Evolutionary conservation across 768 basidiomycete genomes (phyloP).

Genomic region (Fomitopsis pulvina): DNA sequence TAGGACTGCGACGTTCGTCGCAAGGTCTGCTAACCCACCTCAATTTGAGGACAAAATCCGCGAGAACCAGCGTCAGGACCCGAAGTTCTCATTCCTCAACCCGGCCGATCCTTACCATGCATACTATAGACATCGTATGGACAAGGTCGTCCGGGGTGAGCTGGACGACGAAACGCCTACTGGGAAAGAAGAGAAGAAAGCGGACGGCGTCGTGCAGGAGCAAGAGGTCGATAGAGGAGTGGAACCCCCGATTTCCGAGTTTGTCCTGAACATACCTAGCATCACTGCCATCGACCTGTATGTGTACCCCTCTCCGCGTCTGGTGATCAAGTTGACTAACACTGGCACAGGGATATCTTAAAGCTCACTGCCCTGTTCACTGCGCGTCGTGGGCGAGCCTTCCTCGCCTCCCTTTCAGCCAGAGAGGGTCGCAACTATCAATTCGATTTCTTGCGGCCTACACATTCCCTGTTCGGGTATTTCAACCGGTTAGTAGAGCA

Average conservation of each 20-base stretch:
- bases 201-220: conserved; percentile 27
- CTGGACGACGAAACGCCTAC: conserved; percentile 50
- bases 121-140: conserved; percentile 92
- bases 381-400: conserved; percentile 82
- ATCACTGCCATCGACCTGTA: conserved; percentile 88
- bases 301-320: conserved; percentile 27
- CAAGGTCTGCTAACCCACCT: conserved; percentile 88
- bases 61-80: conserved; percentile 92
- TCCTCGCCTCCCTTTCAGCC: conserved; percentile 77
- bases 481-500: conserved; percentile 98
- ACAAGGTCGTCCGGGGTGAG: conserved; percentile 73
- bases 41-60: conserved; percentile 97
- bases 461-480: conserved; percentile 92
- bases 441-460: conserved; percentile 95
- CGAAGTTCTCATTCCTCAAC: conserved; percentile 98
- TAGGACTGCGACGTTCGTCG: conserved; percentile 86
- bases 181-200: conserved; percentile 37
- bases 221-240: conserved; percentile 52
- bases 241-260: conserved; percentile 78
- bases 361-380: conserved; percentile 95
- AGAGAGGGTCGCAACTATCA: conserved; percentile 94
- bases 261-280: conserved; percentile 79
- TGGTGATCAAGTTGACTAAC: conserved; percentile 2
- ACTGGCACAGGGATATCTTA: conserved; percentile 74
- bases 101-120: conserved; percentile 97